These are phyloP conservation scores for Stephanodiscus triporus DNA, from an alignment of 108 stramenopile genomes.

Conservation along the genomic window DNA sequence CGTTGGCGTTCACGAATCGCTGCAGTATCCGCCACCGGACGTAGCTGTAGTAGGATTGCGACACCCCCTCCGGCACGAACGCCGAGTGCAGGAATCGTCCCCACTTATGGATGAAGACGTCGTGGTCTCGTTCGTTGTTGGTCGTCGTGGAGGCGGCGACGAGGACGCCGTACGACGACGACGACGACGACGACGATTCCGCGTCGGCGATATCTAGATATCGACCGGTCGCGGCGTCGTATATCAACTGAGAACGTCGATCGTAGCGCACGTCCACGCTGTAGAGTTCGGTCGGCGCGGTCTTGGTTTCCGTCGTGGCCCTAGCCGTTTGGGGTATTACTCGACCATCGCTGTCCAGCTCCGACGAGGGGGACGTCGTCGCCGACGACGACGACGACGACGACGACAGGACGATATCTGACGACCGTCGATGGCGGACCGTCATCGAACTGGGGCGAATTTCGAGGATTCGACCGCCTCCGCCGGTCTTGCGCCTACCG, in stretches of 20 bases:
- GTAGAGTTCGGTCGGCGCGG: slow-evolving; percentile 28
- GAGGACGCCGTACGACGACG: slow-evolving; percentile 3
- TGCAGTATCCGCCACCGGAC: slow-evolving; percentile 87
- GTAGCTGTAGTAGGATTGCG: slow-evolving; percentile 82
- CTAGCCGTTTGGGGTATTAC: no score
- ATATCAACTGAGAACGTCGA: slow-evolving; percentile 38
- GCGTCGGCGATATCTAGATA: slow-evolving; percentile 33
- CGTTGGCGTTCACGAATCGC: slow-evolving; percentile 88
- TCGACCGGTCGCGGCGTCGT: slow-evolving; percentile 34
- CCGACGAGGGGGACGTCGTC: background rate
- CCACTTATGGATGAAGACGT: background rate
- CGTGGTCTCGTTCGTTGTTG: background rate
- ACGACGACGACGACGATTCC: slow-evolving; percentile 7
- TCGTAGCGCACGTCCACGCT: slow-evolving; percentile 48
- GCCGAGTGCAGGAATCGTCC: slow-evolving; percentile 41
- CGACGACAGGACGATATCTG: background rate
- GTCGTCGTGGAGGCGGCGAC: background rate
- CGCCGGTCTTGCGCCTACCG: background rate
- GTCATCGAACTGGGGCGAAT: background rate
- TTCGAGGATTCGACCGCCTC: background rate
- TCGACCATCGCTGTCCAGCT: background rate
- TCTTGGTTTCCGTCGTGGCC: background rate
- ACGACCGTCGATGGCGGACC: background rate
- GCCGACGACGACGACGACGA: background rate
- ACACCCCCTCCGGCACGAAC: slow-evolving; percentile 89